A percentile compares a stretch with the other conserved stretches of the same genome.
Conservation (phyloP, 1,284 basidiomycete genomes). For the Ustilago esculenta region DNA sequence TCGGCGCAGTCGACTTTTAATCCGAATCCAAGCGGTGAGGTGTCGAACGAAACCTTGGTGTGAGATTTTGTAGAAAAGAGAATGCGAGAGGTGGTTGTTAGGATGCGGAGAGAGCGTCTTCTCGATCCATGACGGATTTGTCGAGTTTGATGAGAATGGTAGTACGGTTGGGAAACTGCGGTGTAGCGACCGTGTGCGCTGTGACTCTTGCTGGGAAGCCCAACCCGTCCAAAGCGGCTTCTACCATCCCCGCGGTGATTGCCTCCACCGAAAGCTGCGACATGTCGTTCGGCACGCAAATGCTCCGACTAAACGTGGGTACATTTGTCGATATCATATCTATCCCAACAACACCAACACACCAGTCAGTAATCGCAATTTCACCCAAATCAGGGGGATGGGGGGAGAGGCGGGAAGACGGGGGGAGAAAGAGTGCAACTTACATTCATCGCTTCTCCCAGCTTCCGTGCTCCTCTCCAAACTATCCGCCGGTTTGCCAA, state of each 20-base stretch:
- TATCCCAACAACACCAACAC: constrained; percentile 64
- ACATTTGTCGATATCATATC: constrained; percentile 99
- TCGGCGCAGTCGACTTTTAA: no score
- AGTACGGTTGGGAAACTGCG: constrained; percentile 75
- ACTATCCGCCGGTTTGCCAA: constrained; percentile 90
- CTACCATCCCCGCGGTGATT: constrained; percentile 94
- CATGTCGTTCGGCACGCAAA: constrained; percentile 94
- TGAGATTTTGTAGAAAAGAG: no score
- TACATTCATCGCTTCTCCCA: constrained; percentile 85
- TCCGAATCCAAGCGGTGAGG: no score
- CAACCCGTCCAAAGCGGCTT: constrained; percentile 93
- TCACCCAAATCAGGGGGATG: no score
- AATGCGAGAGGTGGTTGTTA: background rate
- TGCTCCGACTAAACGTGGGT: constrained; percentile 86
- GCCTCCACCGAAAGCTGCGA: constrained; percentile 93
- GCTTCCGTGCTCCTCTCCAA: constrained; percentile 93
- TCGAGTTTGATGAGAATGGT: constrained; percentile 66
- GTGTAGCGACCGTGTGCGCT: constrained; percentile 88
- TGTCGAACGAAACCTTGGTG: background rate
- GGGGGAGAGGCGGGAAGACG: no score
- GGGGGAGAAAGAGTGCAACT: constrained; percentile 61
- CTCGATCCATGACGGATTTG: constrained; percentile 60
- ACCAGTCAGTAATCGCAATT: background rate
- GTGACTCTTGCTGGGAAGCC: constrained; percentile 96
- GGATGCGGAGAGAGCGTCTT: constrained; percentile 48